A percentile compares a stretch with the other conserved stretches of the same genome.
phyloP scores from a whole-genome alignment of 495 filamentous ascomycete species.

The Podospora conica region DNA sequence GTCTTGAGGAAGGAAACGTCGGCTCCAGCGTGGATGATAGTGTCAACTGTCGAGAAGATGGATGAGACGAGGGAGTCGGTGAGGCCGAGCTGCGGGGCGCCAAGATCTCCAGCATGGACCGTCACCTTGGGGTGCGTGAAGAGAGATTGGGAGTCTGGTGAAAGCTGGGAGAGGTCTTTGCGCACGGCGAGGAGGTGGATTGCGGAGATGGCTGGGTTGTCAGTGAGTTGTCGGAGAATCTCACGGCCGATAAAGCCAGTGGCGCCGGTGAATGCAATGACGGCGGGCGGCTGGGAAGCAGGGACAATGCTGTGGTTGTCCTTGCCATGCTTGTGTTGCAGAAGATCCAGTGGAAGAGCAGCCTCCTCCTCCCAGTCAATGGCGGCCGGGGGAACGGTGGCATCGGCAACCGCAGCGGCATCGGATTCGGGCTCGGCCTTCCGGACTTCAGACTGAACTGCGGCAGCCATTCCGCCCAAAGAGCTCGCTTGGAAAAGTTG shows the following conservation, averaged over 20 bases:
- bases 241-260: slow-evolving; percentile 26
- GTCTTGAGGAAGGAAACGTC: slow-evolving; percentile 44
- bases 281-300: background rate
- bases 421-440: background rate
- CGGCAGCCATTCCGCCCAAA: slow-evolving; percentile 24
- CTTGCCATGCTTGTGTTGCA: background rate
- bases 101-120: slow-evolving; percentile 37
- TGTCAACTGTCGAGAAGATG: slow-evolving; percentile 32
- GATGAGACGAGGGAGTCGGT: slow-evolving; percentile 13
- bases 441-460: slow-evolving; percentile 5
- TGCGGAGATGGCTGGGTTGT: background rate
- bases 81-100: slow-evolving; percentile 37
- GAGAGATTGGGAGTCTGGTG: slow-evolving; percentile 16
- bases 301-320: background rate
- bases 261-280: slow-evolving; percentile 28
- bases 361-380: slow-evolving; percentile 28
- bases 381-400: background rate
- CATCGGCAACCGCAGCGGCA: background rate
- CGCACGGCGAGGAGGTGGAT: slow-evolving; percentile 25
- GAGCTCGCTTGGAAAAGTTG: slow-evolving; percentile 27
- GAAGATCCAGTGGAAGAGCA: background rate
- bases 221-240: slow-evolving; percentile 17
- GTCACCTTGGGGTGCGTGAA: slow-evolving; percentile 29
- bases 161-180: slow-evolving; percentile 11
- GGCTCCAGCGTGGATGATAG: slow-evolving; percentile 49